A percentile compares a stretch with the other conserved stretches of the same genome.
Evolutionary conservation across 2,329 filamentous ascomycete species (phyloP).

Genomic region (Hypoxylon sp.): DNA sequence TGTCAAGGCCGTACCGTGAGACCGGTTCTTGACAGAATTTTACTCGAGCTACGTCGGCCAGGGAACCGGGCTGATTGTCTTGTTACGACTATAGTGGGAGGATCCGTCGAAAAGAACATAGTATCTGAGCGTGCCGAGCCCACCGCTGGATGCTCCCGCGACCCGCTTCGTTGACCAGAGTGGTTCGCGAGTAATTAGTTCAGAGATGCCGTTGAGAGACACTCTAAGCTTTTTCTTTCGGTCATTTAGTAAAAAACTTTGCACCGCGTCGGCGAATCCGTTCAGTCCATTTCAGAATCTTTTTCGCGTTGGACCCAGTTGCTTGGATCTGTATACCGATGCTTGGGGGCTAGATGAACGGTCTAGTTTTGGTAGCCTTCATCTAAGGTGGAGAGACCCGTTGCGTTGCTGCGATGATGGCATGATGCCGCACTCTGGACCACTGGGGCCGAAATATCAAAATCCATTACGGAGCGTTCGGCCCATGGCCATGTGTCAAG

Average conservation of each 20-base stretch:
- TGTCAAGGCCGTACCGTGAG: constrained; percentile 10
- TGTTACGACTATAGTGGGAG: constrained; percentile 24
- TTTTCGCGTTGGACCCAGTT: constrained; percentile 17
- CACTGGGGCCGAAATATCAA: constrained; percentile 7
- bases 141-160: constrained; percentile 26
- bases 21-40: constrained; percentile 22
- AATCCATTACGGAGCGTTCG: constrained; percentile 5
- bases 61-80: constrained; percentile 38
- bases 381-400: constrained; percentile 21
- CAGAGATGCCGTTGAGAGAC: background rate
- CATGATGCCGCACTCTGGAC: constrained; percentile 17
- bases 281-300: constrained; percentile 6
- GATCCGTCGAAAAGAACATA: constrained; percentile 19
- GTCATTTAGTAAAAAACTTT: constrained; percentile 31
- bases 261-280: constrained; percentile 29
- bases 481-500: constrained; percentile 14
- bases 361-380: constrained; percentile 22
- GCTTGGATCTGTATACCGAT: constrained; percentile 16
- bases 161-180: constrained; percentile 33
- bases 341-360: constrained; percentile 15
- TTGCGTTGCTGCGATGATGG: constrained; percentile 17
- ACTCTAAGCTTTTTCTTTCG: constrained; percentile 13
- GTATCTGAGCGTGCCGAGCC: constrained; percentile 19
- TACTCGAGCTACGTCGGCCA: constrained; percentile 26
- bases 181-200: no score